Conservation (phyloP, 371 early-diverging fungal species). For the Parasitella parasitica region DNA sequence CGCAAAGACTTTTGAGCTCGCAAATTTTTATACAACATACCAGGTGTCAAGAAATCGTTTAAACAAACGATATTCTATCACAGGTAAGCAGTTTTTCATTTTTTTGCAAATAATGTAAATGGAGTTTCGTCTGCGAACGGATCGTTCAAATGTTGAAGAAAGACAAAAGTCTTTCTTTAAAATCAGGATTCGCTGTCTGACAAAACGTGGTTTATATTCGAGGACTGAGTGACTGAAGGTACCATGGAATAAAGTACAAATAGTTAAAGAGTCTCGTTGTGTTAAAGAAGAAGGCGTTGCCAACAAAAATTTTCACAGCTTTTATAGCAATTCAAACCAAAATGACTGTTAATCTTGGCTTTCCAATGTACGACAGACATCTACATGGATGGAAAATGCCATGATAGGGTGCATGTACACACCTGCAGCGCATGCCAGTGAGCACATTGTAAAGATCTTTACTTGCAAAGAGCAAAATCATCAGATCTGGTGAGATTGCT, state of each 20-base stretch:
- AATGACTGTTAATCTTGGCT: neutral
- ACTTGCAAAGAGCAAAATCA: neutral
- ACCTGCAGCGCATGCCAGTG: too few relatives aligned
- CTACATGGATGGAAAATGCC: too few relatives aligned
- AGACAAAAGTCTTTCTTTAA: neutral
- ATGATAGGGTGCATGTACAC: too few relatives aligned
- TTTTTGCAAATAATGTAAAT: neutral
- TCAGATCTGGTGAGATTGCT: neutral
- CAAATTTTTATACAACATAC: too few relatives aligned
- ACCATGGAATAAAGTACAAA: conserved; percentile 13
- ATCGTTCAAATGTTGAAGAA: conserved; percentile 5
- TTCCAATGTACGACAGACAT: neutral
- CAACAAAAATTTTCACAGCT: neutral
- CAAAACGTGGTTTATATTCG: conserved; percentile 11
- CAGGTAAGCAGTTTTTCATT: too few relatives aligned
- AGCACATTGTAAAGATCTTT: neutral
- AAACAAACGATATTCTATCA: too few relatives aligned
- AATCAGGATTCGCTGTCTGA: conserved; percentile 20
- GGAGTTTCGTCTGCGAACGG: conserved; percentile 16
- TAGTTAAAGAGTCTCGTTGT: conserved; percentile 26
- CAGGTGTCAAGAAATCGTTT: too few relatives aligned
- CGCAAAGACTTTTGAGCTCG: too few relatives aligned
- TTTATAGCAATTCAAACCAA: neutral
- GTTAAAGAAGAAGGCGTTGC: conserved; percentile 13
- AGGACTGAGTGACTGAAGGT: conserved; percentile 24